Evolutionary conservation across 345 rosid species (phyloP).

Genomic region (Populus alba): DNA sequence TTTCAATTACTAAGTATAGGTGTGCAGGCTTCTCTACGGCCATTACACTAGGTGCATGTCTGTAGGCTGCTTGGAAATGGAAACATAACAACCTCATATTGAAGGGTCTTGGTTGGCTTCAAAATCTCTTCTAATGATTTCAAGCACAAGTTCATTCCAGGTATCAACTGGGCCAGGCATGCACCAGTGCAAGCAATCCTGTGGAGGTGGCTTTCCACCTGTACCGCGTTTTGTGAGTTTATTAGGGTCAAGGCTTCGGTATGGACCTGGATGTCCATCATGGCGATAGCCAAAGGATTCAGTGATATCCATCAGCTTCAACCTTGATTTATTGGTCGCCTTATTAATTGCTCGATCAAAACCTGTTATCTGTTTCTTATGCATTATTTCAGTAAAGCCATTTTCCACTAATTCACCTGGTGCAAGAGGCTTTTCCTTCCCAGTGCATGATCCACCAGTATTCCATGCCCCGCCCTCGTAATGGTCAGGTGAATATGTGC

Average conservation of each 20-base stretch:
- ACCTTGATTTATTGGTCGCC: conserved; percentile 43
- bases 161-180: conserved; percentile 98
- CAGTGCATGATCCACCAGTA: conserved; percentile 96
- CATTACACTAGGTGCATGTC: not conserved
- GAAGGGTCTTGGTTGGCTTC: conserved; percentile 35
- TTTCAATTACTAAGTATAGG: not conserved
- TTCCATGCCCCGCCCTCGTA: conserved; percentile 99
- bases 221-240: conserved; percentile 76
- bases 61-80: not conserved
- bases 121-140: conserved; percentile 62
- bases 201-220: conserved; percentile 85
- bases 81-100: conserved; percentile 10
- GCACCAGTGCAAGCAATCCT: conserved; percentile 99
- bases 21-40: not conserved
- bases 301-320: conserved; percentile 84
- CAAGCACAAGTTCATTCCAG: conserved; percentile 93
- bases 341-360: conserved; percentile 48
- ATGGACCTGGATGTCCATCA: conserved; percentile 98
- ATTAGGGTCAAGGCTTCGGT: conserved; percentile 77
- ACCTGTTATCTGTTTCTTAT: conserved; percentile 70
- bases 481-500: conserved; percentile 93
- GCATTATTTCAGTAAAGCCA: conserved; percentile 75
- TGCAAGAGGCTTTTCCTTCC: conserved; percentile 66
- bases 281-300: conserved; percentile 82
- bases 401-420: conserved; percentile 67